A percentile compares a stretch with the other conserved stretches of the same genome.
phyloP scores from a whole-genome alignment of 768 basidiomycete species.

The Amanita fuliginea region DNA sequence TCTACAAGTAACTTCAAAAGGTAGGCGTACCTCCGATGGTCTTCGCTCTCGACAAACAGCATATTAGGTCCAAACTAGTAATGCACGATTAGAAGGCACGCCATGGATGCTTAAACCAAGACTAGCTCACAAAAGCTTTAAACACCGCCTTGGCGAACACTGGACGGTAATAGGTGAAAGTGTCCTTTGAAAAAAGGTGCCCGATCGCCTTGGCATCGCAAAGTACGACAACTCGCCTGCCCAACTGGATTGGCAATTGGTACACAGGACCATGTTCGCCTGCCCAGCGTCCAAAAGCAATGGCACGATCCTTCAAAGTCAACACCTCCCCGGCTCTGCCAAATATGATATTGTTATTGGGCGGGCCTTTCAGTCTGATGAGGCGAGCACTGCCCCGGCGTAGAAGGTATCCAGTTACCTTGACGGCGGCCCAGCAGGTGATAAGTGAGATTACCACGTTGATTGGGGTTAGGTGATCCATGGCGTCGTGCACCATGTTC shows the following conservation, averaged over 20 bases:
- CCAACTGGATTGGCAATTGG: conserved; percentile 25
- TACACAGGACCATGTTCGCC: conserved; percentile 36
- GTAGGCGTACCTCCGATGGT: conserved; percentile 29
- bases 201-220: conserved; percentile 40
- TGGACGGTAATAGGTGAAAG: conserved; percentile 34
- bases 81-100: background rate
- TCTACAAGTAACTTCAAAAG: background rate
- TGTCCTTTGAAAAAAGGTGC: conserved; percentile 40
- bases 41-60: conserved; percentile 32
- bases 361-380: conserved; percentile 32
- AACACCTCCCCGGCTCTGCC: conserved; percentile 23
- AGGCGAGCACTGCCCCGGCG: background rate
- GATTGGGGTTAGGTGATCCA: background rate
- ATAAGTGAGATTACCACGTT: background rate
- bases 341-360: conserved; percentile 27
- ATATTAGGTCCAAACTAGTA: conserved; percentile 29
- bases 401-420: background rate
- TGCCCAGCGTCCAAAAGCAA: conserved; percentile 35
- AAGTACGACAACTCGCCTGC: conserved; percentile 22
- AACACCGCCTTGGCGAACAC: conserved; percentile 23
- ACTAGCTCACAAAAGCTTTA: conserved; percentile 23
- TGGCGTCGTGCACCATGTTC: background rate
- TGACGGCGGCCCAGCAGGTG: background rate
- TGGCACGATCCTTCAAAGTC: conserved; percentile 17
- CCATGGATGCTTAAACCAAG: background rate